phyloP scores from a whole-genome alignment of 2,329 filamentous ascomycete genomes.

The Cordyceps cicadae region DNA sequence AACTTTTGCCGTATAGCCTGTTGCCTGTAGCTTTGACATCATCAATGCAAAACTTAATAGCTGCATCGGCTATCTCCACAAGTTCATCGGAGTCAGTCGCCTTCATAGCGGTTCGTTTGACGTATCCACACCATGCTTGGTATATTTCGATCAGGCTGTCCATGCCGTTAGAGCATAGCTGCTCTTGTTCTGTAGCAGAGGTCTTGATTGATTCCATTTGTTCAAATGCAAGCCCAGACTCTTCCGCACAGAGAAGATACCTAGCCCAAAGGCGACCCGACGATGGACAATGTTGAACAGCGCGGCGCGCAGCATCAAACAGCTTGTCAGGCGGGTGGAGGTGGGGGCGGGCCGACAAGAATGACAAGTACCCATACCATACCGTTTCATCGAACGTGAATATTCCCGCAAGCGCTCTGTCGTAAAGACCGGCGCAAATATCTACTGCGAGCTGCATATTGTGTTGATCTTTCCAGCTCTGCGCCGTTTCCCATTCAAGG shows the following conservation, averaged over 20 bases:
- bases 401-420: constrained; percentile 61
- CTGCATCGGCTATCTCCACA: constrained; percentile 81
- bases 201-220: constrained; percentile 89
- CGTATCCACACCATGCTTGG: constrained; percentile 87
- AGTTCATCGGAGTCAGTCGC: constrained; percentile 70
- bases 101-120: constrained; percentile 76
- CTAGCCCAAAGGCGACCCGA: constrained; percentile 86
- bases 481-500: constrained; percentile 72
- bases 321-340: constrained; percentile 34
- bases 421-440: constrained; percentile 60
- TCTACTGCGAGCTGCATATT: constrained; percentile 36
- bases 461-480: constrained; percentile 44
- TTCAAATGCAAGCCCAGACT: constrained; percentile 64
- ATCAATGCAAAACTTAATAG: constrained; percentile 76
- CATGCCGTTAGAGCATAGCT: constrained; percentile 79
- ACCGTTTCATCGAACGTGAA: constrained; percentile 66
- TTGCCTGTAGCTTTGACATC: constrained; percentile 75
- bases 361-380: constrained; percentile 80
- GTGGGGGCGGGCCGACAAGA: constrained; percentile 46
- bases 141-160: constrained; percentile 86
- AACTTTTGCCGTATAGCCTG: constrained; percentile 62
- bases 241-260: constrained; percentile 77
- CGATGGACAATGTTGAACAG: constrained; percentile 87
- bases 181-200: constrained; percentile 74
- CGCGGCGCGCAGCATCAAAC: constrained; percentile 68